A percentile compares a stretch with the other conserved stretches of the same genome.
Conservation (phyloP, 2,329 filamentous ascomycete genomes). For the Pestalotiopsis sp. region DNA sequence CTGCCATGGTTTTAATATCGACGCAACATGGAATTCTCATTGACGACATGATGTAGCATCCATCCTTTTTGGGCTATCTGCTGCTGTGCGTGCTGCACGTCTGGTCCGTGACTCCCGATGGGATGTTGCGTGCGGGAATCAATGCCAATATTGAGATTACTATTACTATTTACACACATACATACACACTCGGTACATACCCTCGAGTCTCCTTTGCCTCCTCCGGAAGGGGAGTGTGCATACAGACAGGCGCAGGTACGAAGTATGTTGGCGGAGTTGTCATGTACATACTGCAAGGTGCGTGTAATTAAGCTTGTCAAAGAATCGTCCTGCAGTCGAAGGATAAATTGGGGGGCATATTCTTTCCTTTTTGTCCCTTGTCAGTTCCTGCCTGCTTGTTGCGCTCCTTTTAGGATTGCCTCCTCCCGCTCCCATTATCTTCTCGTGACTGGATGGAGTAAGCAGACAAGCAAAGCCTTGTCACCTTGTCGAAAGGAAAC, state of each 20-base stretch:
- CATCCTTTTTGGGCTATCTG: not conserved
- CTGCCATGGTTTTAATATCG: constrained; percentile 9
- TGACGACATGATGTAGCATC: not conserved
- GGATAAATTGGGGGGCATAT: not conserved
- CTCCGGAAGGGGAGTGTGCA: not conserved
- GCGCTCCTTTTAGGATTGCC: not conserved
- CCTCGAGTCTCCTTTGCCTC: not conserved
- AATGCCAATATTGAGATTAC: no score
- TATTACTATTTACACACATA: no score
- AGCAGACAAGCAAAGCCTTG: not conserved
- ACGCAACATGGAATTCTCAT: constrained; percentile 1
- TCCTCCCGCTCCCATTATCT: not conserved
- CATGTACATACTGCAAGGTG: not conserved
- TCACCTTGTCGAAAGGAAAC: not conserved
- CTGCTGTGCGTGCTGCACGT: not conserved
- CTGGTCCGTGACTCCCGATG: not conserved
- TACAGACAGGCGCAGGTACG: not conserved
- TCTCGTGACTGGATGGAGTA: not conserved
- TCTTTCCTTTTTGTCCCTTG: not conserved
- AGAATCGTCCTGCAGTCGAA: not conserved
- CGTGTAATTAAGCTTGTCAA: not conserved
- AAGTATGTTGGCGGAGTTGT: not conserved
- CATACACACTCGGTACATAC: no score
- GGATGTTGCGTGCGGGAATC: not conserved
- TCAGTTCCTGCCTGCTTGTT: not conserved